phyloP scores from a whole-genome alignment of 805 yeast genomes.

The Candida endomychidarum region DNA sequence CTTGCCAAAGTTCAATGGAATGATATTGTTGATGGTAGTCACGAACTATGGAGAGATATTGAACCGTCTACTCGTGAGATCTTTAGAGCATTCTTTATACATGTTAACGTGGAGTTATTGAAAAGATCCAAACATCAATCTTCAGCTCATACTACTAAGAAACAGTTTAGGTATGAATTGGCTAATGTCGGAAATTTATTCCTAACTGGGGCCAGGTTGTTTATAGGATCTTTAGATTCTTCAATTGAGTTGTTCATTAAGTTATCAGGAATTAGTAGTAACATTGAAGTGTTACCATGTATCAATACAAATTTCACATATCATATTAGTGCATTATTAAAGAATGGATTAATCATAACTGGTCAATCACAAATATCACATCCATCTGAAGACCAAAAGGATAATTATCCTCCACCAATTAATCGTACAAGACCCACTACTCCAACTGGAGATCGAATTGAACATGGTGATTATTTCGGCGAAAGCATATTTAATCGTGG shows the following conservation, averaged over 20 bases:
- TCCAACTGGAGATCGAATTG: constrained; percentile 14
- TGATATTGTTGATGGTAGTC: constrained; percentile 74
- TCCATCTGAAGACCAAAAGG: constrained; percentile 47
- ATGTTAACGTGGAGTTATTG: constrained; percentile 73
- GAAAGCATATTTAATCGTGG: not conserved
- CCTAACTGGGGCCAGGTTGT: constrained; percentile 75
- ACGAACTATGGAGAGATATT: constrained; percentile 62
- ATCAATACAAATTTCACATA: constrained; percentile 81
- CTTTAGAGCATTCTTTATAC: constrained; percentile 72
- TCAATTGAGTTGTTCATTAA: constrained; percentile 75
- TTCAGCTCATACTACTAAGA: constrained; percentile 31
- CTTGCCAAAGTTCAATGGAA: constrained; percentile 75
- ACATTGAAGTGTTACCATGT: constrained; percentile 69
- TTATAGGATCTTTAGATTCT: constrained; percentile 80
- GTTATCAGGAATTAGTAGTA: constrained; percentile 56
- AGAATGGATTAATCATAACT: constrained; percentile 69
- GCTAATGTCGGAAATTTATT: constrained; percentile 88
- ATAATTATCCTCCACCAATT: constrained; percentile 28
- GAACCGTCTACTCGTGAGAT: constrained; percentile 66
- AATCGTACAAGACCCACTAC: constrained; percentile 24
- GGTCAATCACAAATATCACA: constrained; percentile 96
- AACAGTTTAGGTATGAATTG: constrained; percentile 67
- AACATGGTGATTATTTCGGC: constrained; percentile 8
- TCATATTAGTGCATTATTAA: constrained; percentile 75
- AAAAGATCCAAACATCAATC: constrained; percentile 56